Evolutionary conservation across 139 green algal genomes (phyloP).

Genomic region (Chlorella sp.): DNA sequence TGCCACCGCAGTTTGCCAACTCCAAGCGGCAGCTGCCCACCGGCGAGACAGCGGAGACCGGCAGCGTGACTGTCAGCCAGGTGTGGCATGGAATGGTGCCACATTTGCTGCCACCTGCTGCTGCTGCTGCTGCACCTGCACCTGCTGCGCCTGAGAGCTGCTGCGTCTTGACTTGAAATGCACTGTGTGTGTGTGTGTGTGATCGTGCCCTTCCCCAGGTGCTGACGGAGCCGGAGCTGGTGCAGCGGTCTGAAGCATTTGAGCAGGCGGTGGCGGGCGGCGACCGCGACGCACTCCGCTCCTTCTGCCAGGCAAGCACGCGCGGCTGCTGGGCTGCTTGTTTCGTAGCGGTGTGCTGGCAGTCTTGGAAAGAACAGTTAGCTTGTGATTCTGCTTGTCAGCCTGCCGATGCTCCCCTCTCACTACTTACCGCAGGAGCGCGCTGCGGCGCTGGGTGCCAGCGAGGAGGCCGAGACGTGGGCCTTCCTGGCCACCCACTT

Average conservation of each 20-base stretch:
- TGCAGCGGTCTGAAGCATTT: slow-evolving; percentile 73
- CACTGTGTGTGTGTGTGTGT: background rate
- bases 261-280: slow-evolving; percentile 75
- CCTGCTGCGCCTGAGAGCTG: too few relatives aligned
- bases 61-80: slow-evolving; percentile 39
- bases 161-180: background rate
- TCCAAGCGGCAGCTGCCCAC: slow-evolving; percentile 47
- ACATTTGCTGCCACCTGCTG: too few relatives aligned
- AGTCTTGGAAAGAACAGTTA: background rate
- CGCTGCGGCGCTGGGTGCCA: slow-evolving; percentile 16
- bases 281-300: slow-evolving; percentile 68
- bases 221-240: slow-evolving; percentile 78
- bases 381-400: background rate
- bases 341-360: background rate
- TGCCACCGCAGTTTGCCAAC: slow-evolving; percentile 55
- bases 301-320: slow-evolving; percentile 68
- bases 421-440: background rate
- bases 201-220: slow-evolving; percentile 47
- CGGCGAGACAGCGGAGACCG: slow-evolving; percentile 38
- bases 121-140: too few relatives aligned
- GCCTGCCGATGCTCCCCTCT: background rate
- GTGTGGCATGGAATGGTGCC: background rate
- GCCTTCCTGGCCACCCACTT: slow-evolving; percentile 92
- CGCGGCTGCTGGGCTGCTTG: background rate
- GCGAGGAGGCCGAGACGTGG: slow-evolving; percentile 93